Evolutionary conservation across 345 rosid genomes (phyloP).

Genomic region (Raphanus raphanistrum): DNA sequence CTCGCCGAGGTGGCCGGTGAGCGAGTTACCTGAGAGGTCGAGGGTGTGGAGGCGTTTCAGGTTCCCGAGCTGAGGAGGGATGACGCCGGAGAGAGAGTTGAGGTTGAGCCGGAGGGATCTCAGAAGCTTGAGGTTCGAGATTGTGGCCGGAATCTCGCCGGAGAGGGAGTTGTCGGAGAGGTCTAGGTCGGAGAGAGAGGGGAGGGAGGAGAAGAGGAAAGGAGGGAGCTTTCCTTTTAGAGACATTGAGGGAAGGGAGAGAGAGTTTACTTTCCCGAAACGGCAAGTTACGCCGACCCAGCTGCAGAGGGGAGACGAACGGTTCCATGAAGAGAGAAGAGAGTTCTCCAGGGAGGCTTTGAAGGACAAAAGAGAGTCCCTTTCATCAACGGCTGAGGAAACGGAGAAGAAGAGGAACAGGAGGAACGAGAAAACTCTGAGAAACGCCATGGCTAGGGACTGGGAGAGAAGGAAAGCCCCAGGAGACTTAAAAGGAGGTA

Average conservation of each 20-base stretch:
- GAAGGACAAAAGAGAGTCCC: constrained; percentile 48
- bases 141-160: constrained; percentile 42
- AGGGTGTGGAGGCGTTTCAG: constrained; percentile 52
- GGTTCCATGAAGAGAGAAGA: constrained; percentile 71
- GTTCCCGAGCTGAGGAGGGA: constrained; percentile 56
- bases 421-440: constrained; percentile 19
- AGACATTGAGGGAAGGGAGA: constrained; percentile 43
- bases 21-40: constrained; percentile 60
- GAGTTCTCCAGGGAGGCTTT: constrained; percentile 49
- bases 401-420: constrained; percentile 27
- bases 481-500: neutral
- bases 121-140: neutral
- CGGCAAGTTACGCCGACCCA: constrained; percentile 81
- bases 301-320: constrained; percentile 46
- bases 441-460: constrained; percentile 21
- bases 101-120: constrained; percentile 47
- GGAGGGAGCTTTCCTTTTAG: constrained; percentile 49
- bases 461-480: neutral
- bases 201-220: constrained; percentile 65
- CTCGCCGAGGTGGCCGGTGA: constrained; percentile 59
- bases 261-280: constrained; percentile 48
- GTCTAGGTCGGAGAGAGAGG: constrained; percentile 56
- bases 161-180: constrained; percentile 51
- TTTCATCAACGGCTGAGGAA: constrained; percentile 35
- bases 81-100: constrained; percentile 52